Evolutionary conservation across 2,329 filamentous ascomycete species (phyloP), one percentile per base, ranked within the genome.

Genomic region (Aureobasidium sp.): DNA sequence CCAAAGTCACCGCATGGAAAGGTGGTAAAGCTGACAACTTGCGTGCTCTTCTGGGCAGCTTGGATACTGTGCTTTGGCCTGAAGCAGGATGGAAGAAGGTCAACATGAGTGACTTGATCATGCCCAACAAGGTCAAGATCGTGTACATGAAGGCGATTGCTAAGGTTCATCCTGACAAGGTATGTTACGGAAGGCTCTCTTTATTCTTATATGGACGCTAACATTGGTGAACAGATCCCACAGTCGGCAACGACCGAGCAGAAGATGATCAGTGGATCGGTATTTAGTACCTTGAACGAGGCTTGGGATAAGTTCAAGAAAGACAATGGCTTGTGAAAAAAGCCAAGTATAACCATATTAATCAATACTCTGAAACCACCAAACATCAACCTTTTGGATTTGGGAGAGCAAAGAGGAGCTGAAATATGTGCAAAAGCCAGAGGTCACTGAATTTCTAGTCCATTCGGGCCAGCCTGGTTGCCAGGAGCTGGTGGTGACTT

Each of bases 121-220:
- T 96, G 82, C 87, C 91, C 37, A 91, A 90, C 68, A 96, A 93
- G 80, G 94, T 97, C 74, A 99, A 99, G 84, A 88, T 99, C 66
- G 82, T 89, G 64, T 99, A 99, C 73, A 97, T 99, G 94, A 97
- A 96, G 83, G 94, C 93, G 6, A 97, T 99, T 82, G 90, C 88
- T 12, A 97, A 97, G 81, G 94, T 94, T 68, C 94, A 99, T 81
- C 94, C 94, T 64, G 94, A 99, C 75, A 99, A 99, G 88, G 94
- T 97, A 81, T 76, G 85, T 64, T 63, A 64, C 17, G n/a, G 2
- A 34, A 36, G 7, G 5, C 13, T 47, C 5, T 29, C 12, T 10
- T 48, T 17, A 10, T 17, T 9, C 13, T 17, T 37, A 9, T 17
- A 39, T 9, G 34, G 20, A 32, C 41, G 63, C 62, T 67, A 57